Evolutionary conservation across 371 early-diverging fungal genomes (phyloP), one percentile per base, ranked within the genome.

Genomic region (Mucor circinelloides): DNA sequence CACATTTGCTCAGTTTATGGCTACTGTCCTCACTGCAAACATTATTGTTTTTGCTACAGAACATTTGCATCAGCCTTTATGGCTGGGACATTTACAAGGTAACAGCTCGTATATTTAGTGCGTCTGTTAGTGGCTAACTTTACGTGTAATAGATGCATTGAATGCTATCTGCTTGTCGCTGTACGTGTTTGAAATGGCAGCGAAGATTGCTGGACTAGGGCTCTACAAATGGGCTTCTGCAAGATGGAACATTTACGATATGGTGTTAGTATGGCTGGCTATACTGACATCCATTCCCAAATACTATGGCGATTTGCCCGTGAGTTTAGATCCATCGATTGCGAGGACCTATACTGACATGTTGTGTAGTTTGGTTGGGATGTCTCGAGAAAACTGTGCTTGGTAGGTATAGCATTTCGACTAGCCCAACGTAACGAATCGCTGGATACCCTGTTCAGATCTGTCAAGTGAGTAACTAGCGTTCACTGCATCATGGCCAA

Each of bases 211-310:
- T 8, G 86, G 85, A 0, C 70, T 83, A 23, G 85, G 86, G 1
- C 75, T 77, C 34, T 74, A 68, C 30, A 83, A 81, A 78, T 84
- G 81, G 81, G 56, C 70, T 3, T 74, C 78, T 10, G 76, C 77
- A 0, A 71, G 70, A 46, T 86, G 86, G 86, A 84, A 84, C 44
- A 62, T 84, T 15, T 84, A 82, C 63, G 86, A 84, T 61, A 60
- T 73, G 15, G 60, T 59, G 21, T 67, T 85, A 23, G 80, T 75
- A 21, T 44, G 66, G 12, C 48, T 75, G 3, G 77, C 81, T 69
- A 74, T 56, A 17, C 3, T 21, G 12, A 71, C 73, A 17, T 74
- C 69, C 0, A 58, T 76, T 6, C 60, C 71, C 17, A 79, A 74
- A 10, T 63, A 71, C 21, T 78, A 67, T 58, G 64, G 68, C 2